Conservation (phyloP, 176 grass and related monocot genomes). For the Musa acuminata region DNA sequence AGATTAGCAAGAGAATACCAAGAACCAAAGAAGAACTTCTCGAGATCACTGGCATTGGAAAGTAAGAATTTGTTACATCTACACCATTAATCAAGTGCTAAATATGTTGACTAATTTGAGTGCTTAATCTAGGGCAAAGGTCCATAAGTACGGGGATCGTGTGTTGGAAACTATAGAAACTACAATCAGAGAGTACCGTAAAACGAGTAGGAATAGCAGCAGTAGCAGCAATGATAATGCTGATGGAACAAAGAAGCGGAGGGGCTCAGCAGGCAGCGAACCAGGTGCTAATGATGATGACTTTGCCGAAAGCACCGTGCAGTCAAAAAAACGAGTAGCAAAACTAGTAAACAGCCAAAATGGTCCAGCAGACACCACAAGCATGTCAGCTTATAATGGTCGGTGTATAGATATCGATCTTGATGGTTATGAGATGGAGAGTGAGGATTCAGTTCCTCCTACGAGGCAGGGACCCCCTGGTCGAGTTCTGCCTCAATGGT, state of each 20-base stretch:
- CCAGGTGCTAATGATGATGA: constrained; percentile 26
- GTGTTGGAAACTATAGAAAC: constrained; percentile 59
- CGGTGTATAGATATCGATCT: constrained; percentile 48
- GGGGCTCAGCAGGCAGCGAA: constrained; percentile 28
- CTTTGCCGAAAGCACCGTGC: constrained; percentile 47
- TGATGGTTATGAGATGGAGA: constrained; percentile 35
- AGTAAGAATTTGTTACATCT: constrained; percentile 40
- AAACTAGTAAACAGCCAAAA: constrained; percentile 24
- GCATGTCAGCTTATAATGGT: constrained; percentile 9
- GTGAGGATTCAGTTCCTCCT: constrained; percentile 20
- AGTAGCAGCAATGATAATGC: constrained; percentile 47
- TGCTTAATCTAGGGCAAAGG: constrained; percentile 40
- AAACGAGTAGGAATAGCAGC: constrained; percentile 34
- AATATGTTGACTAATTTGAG: constrained; percentile 6
- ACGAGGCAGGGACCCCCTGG: constrained; percentile 29
- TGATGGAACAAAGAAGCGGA: constrained; percentile 56
- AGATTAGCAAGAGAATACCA: constrained; percentile 55
- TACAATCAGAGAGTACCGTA: constrained; percentile 35
- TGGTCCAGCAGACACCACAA: constrained; percentile 24
- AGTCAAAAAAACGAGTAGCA: constrained; percentile 52
- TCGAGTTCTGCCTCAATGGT: constrained; percentile 55
- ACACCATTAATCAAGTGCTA: constrained; percentile 10
- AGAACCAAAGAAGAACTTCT: constrained; percentile 84
- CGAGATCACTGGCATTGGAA: constrained; percentile 71
- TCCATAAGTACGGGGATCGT: constrained; percentile 54